A percentile compares a stretch with the other conserved stretches of the same genome.
phyloP scores from a whole-genome alignment of 805 yeast species.

The Lachancea nothofagi region DNA sequence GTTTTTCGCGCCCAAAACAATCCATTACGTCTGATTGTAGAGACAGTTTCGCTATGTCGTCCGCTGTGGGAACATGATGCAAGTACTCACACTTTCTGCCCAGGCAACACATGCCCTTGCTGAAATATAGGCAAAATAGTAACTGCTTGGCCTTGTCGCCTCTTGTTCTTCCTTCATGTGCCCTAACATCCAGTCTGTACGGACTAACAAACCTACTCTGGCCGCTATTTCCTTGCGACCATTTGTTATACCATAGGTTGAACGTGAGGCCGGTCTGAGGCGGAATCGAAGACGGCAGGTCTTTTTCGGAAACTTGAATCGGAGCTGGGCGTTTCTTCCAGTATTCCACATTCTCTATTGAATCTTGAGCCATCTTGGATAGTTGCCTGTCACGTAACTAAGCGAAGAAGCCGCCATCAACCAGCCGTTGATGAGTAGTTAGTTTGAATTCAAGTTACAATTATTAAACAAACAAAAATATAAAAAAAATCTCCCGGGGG shows the following conservation, averaged over 20 bases:
- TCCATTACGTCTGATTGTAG: constrained; percentile 43
- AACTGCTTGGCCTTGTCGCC: constrained; percentile 48
- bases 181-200: constrained; percentile 50
- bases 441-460: too few relatives aligned
- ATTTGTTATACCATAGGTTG: constrained; percentile 83
- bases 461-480: too few relatives aligned
- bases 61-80: constrained; percentile 66
- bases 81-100: constrained; percentile 73
- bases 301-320: constrained; percentile 62
- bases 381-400: too few relatives aligned
- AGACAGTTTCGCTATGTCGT: constrained; percentile 55
- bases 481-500: constrained; percentile 25
- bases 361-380: neutral
- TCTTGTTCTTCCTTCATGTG: constrained; percentile 71
- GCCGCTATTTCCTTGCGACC: constrained; percentile 55
- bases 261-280: constrained; percentile 76
- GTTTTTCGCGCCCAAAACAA: constrained; percentile 90
- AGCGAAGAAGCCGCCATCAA: too few relatives aligned
- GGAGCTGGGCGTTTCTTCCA: constrained; percentile 53
- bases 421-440: too few relatives aligned
- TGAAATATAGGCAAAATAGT: constrained; percentile 75
- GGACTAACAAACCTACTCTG: constrained; percentile 45
- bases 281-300: constrained; percentile 53
- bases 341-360: neutral
- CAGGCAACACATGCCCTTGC: constrained; percentile 78